Percentiles rank a stretch among this genome's conserved stretches.
phyloP scores from a whole-genome alignment of 164 flowering plant species.

The Paratinospora sagittata region DNA sequence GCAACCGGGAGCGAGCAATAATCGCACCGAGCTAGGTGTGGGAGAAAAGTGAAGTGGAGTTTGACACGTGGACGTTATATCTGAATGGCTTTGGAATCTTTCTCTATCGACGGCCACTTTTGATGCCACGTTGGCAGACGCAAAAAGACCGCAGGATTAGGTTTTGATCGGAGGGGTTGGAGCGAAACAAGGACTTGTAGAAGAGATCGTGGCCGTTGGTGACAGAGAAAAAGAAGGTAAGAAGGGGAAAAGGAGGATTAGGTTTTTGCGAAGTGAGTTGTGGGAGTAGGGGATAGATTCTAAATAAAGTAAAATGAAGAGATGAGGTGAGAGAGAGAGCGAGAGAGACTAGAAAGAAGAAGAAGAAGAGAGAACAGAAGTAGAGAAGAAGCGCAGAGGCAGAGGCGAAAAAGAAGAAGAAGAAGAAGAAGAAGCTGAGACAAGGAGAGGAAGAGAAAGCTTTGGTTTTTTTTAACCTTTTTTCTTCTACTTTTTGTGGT shows the following conservation, averaged over 20 bases:
- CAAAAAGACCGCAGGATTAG: slow-evolving; percentile 27
- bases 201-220: slow-evolving; percentile 37
- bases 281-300: slow-evolving; percentile 18
- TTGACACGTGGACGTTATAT: slow-evolving; percentile 43
- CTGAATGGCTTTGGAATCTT: not conserved
- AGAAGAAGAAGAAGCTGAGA: too few relatives aligned
- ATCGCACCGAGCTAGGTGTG: slow-evolving; percentile 17
- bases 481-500: not conserved
- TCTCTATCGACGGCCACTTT: slow-evolving; percentile 21
- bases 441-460: not conserved
- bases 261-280: slow-evolving; percentile 29
- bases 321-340: slow-evolving; percentile 2
- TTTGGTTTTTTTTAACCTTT: not conserved
- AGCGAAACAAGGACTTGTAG: slow-evolving; percentile 6
- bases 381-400: not conserved
- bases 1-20: not conserved
- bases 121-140: slow-evolving; percentile 48
- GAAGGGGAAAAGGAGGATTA: too few relatives aligned
- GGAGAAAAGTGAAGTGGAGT: slow-evolving; percentile 16
- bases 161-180: slow-evolving; percentile 17
- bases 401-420: not conserved
- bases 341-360: too few relatives aligned
- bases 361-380: too few relatives aligned
- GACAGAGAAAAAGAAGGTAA: not conserved
- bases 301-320: too few relatives aligned